A percentile compares a stretch with the other conserved stretches of the same genome.
phyloP scores from a whole-genome alignment of 2,329 filamentous ascomycete genomes.

The Sarocladium brachiariae region DNA sequence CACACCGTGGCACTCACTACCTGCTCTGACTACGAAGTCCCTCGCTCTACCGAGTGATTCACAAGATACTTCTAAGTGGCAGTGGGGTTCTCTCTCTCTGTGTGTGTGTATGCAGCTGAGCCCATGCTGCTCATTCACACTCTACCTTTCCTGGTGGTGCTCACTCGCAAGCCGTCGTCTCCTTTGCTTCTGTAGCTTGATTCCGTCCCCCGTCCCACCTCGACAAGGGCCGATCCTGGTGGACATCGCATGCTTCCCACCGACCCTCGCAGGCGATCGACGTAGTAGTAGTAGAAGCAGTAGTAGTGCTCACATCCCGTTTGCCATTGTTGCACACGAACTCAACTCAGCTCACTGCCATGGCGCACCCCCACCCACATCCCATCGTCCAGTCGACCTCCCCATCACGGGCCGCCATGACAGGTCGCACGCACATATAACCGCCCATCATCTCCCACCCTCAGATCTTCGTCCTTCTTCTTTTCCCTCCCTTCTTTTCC shows the following conservation, averaged over 20 bases:
- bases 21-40: too few species aligned
- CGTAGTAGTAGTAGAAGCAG: not conserved
- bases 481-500: conserved; percentile 38
- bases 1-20: not conserved
- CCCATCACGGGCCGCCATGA: conserved; percentile 5
- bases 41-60: too few species aligned
- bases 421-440: conserved; percentile 5
- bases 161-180: too few species aligned
- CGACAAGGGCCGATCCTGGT: not conserved
- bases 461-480: conserved; percentile 26
- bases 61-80: too few species aligned
- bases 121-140: not conserved
- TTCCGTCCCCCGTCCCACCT: not conserved
- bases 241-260: too few species aligned
- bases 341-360: too few species aligned
- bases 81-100: too few species aligned
- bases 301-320: not conserved
- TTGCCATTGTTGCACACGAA: not conserved
- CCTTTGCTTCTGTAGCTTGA: conserved; percentile 3
- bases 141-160: conserved; percentile 1
- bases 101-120: not conserved
- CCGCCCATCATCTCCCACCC: conserved; percentile 14
- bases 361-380: not conserved
- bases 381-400: not conserved
- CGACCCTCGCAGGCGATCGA: not conserved